phyloP scores from a whole-genome alignment of 108 stramenopile species.

The Aurantiochytrium sp. region DNA sequence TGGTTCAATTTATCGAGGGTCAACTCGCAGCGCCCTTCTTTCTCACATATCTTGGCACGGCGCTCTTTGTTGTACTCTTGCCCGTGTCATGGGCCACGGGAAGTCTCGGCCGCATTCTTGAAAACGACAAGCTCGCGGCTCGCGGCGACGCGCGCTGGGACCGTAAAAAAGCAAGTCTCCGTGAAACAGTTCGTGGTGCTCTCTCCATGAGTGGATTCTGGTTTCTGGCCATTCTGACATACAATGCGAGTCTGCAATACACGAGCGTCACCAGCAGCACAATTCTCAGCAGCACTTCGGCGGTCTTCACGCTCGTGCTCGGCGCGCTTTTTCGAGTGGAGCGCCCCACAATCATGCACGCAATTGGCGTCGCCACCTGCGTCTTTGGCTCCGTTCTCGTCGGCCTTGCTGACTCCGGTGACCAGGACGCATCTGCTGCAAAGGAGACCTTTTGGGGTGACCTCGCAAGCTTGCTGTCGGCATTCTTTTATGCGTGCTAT shows the following conservation, averaged over 20 bases:
- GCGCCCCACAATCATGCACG: not conserved
- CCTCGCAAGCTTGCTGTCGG: not conserved
- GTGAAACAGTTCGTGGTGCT: not conserved
- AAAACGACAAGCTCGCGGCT: not conserved
- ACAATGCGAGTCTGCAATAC: conserved; percentile 66
- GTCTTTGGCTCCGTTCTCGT: conserved; percentile 31
- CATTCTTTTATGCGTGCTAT: conserved; percentile 42
- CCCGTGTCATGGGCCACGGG: conserved; percentile 19
- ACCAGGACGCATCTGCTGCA: not conserved
- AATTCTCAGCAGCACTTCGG: conserved; percentile 75
- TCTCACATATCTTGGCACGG: conserved; percentile 41
- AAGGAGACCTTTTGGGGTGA: conserved; percentile 16
- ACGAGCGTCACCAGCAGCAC: conserved; percentile 84
- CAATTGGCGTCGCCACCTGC: conserved; percentile 27
- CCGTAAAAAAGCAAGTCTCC: not conserved
- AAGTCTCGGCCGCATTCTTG: not conserved
- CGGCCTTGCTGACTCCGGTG: conserved; percentile 14
- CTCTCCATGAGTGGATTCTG: conserved; percentile 65
- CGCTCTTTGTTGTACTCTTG: conserved; percentile 26
- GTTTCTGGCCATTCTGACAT: conserved; percentile 80
- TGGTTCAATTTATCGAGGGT: conserved; percentile 40
- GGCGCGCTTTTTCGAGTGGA: not conserved
- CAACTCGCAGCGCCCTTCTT: conserved; percentile 35
- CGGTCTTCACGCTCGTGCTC: conserved; percentile 68
- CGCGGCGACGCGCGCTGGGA: not conserved